Evolutionary conservation across 805 yeast genomes (phyloP).

Genomic region (Cyberlindnera petersonii): DNA sequence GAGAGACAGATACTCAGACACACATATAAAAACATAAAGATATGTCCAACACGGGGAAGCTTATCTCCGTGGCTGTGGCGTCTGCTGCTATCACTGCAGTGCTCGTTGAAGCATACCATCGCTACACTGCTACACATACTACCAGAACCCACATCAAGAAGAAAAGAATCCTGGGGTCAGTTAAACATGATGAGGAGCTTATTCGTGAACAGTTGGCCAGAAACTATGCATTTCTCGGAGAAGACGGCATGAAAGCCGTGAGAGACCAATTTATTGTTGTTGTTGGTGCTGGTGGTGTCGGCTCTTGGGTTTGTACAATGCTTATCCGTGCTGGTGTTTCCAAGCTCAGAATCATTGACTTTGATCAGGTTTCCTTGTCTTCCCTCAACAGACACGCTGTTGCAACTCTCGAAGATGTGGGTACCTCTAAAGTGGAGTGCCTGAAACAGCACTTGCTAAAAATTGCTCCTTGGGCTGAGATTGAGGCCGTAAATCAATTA

Average conservation of each 20-base stretch:
- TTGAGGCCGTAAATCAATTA: slow-evolving; percentile 72
- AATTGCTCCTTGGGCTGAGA: slow-evolving; percentile 91
- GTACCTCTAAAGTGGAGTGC: slow-evolving; percentile 83
- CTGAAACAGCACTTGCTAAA: slow-evolving; percentile 60
- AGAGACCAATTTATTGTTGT: slow-evolving; percentile 71
- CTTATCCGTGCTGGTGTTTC: slow-evolving; percentile 87
- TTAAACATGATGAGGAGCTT: slow-evolving; percentile 56
- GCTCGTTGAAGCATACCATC: slow-evolving; percentile 28
- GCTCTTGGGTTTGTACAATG: slow-evolving; percentile 94
- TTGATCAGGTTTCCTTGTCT: slow-evolving; percentile 92
- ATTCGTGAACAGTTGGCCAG: slow-evolving; percentile 90
- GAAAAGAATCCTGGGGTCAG: slow-evolving; percentile 1
- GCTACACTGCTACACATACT: slow-evolving; percentile 12
- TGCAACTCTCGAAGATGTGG: slow-evolving; percentile 89
- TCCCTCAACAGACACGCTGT: slow-evolving; percentile 93
- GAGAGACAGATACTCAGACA: no score
- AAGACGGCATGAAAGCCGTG: slow-evolving; percentile 72
- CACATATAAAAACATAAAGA: no score
- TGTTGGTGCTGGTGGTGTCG: slow-evolving; percentile 97
- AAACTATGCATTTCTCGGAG: slow-evolving; percentile 87
- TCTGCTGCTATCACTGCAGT: slow-evolving; percentile 32
- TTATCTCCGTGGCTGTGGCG: slow-evolving; percentile 30
- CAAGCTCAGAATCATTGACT: slow-evolving; percentile 76
- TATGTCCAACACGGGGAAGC: slow-evolving; percentile 21
- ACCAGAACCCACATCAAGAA: slow-evolving; percentile 6